Evolutionary conservation across 352 stramenopile genomes (phyloP).

Genomic region (Globisporangium acanthophoron): DNA sequence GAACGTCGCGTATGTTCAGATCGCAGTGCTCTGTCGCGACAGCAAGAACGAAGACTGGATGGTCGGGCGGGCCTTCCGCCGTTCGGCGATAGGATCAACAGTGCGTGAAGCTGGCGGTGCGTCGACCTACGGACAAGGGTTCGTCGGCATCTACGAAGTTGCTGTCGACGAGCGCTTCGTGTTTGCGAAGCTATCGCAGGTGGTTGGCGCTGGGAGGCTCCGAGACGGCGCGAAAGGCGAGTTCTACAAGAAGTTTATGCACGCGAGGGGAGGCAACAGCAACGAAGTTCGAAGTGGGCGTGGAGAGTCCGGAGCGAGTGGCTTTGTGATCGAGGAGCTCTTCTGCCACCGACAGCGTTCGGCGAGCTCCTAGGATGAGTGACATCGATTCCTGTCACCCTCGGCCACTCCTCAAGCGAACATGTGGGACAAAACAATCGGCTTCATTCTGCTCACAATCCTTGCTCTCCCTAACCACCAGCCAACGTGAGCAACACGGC

Average conservation of each 20-base stretch:
- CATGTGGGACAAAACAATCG: neutral
- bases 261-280: neutral
- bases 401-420: no score
- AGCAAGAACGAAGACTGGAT: constrained; percentile 13
- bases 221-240: neutral
- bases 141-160: constrained; percentile 3
- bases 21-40: constrained; percentile 11
- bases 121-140: constrained; percentile 2
- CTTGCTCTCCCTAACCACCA: no score
- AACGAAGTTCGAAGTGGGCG: no score
- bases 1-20: constrained; percentile 9
- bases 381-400: no score
- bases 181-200: constrained; percentile 6
- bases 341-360: no score
- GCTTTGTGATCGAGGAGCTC: neutral
- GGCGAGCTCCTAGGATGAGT: no score
- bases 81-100: constrained; percentile 10
- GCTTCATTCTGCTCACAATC: no score
- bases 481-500: no score
- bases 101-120: neutral
- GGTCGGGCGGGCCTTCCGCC: constrained; percentile 9
- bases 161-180: constrained; percentile 8
- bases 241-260: constrained; percentile 4
- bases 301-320: neutral
- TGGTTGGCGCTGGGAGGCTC: constrained; percentile 8